Conservation (phyloP, 306 rosid genomes). For the Inga oerstediana region DNA sequence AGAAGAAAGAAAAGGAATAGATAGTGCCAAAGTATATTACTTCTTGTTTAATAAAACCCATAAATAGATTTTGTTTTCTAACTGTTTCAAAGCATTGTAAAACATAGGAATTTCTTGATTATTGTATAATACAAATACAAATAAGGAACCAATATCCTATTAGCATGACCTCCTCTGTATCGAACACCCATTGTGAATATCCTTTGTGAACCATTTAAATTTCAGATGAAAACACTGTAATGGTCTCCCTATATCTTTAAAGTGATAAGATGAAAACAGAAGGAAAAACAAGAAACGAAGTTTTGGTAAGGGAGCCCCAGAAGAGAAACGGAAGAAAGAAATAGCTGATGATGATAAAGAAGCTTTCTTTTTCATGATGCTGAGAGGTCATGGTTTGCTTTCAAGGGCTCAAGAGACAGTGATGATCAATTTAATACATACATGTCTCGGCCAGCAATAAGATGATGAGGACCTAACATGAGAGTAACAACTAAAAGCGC, state of each 20-base stretch:
- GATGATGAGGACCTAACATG: conserved; percentile 52
- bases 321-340: conserved; percentile 20
- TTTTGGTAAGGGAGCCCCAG: background rate
- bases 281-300: conserved; percentile 14
- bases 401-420: conserved; percentile 24
- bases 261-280: conserved; percentile 11
- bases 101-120: too few relatives aligned
- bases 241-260: background rate
- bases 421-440: conserved; percentile 13
- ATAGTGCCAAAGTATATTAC: too few relatives aligned
- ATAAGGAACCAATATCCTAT: too few relatives aligned
- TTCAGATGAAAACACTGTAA: too few relatives aligned
- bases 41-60: too few relatives aligned
- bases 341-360: conserved; percentile 29
- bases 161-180: too few relatives aligned
- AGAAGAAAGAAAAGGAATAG: too few relatives aligned
- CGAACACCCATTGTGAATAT: too few relatives aligned
- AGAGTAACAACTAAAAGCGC: conserved; percentile 29
- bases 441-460: conserved; percentile 19
- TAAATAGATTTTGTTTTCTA: too few relatives aligned
- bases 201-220: too few relatives aligned
- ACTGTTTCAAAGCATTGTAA: too few relatives aligned
- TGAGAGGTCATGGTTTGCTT: conserved; percentile 34
- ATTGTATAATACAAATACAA: too few relatives aligned
- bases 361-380: conserved; percentile 36